Evolutionary conservation across 2,329 filamentous ascomycete species (phyloP).

Genomic region (Beauveria sp.): DNA sequence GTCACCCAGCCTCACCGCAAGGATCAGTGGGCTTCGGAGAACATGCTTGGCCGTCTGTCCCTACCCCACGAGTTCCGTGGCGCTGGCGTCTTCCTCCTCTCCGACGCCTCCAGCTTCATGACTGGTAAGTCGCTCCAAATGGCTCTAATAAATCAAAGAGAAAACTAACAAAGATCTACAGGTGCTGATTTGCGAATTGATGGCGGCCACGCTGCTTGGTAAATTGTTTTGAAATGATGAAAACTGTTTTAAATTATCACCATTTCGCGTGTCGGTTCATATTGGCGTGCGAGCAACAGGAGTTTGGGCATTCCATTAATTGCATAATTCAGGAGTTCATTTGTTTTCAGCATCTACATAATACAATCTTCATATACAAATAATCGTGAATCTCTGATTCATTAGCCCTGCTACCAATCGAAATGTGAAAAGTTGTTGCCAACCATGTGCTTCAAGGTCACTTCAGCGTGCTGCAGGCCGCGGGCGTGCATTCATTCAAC

Average conservation of each 20-base stretch:
- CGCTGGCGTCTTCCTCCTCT: slow-evolving; percentile 65
- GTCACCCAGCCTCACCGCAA: slow-evolving; percentile 62
- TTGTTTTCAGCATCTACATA: background rate
- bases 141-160: background rate
- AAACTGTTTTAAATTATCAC: background rate
- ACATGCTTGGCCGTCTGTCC: slow-evolving; percentile 71
- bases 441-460: no score
- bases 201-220: slow-evolving; percentile 60
- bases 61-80: slow-evolving; percentile 63
- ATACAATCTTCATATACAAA: background rate
- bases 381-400: no score
- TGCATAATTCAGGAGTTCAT: background rate
- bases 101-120: slow-evolving; percentile 66
- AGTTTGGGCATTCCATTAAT: background rate
- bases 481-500: no score
- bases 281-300: background rate
- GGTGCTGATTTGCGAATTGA: slow-evolving; percentile 59
- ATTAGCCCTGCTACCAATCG: no score
- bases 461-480: no score
- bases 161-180: background rate
- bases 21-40: slow-evolving; percentile 69
- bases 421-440: no score
- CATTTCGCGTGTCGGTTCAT: background rate
- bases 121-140: slow-evolving; percentile 40
- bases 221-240: slow-evolving; percentile 14